phyloP scores from a whole-genome alignment of 2,329 filamentous ascomycete species.

The Microdochium paspali region DNA sequence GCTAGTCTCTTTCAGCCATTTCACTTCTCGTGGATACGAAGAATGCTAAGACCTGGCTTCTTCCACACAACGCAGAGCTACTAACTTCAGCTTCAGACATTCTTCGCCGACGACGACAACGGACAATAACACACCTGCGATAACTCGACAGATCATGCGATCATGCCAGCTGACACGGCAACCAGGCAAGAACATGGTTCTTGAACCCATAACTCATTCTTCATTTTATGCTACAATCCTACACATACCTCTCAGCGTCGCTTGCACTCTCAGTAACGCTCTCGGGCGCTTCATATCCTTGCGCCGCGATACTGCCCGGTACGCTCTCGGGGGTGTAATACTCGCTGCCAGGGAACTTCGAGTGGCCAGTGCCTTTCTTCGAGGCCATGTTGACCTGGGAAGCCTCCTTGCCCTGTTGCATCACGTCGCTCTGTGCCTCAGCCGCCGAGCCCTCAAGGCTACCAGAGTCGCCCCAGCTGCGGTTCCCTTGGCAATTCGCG shows the following conservation, averaged over 20 bases:
- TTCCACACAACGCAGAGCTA: too few relatives aligned
- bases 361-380: background rate
- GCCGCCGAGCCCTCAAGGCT: background rate
- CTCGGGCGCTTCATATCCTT: constrained; percentile 28
- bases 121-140: too few relatives aligned
- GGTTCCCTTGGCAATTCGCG: constrained; percentile 3
- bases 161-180: too few relatives aligned
- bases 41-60: too few relatives aligned
- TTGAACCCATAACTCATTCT: too few relatives aligned
- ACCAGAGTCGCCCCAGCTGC: constrained; percentile 5
- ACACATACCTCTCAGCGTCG: constrained; percentile 13
- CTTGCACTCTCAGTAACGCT: constrained; percentile 26
- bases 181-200: too few relatives aligned
- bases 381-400: constrained; percentile 26
- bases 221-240: background rate
- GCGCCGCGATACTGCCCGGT: constrained; percentile 30
- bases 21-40: too few relatives aligned
- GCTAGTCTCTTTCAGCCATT: too few relatives aligned
- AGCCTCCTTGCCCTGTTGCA: constrained; percentile 26
- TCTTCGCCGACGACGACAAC: too few relatives aligned
- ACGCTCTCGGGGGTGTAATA: constrained; percentile 30
- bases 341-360: constrained; percentile 27
- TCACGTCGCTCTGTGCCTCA: constrained; percentile 22
- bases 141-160: too few relatives aligned
- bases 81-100: too few relatives aligned